Evolutionary conservation across 345 rosid species (phyloP).

Genomic region (Hypericum perforatum): DNA sequence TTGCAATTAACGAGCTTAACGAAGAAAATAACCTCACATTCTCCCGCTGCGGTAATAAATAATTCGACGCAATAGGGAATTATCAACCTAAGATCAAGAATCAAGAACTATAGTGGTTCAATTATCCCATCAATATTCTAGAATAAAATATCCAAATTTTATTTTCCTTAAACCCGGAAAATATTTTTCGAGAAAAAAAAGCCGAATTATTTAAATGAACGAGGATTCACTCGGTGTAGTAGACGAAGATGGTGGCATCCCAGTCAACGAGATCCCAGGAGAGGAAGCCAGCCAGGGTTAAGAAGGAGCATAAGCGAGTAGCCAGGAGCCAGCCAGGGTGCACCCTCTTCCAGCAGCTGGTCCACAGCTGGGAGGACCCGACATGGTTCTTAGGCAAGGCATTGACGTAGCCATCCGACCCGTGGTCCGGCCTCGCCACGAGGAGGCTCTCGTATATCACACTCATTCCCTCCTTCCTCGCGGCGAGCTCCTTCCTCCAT

Average conservation of each 20-base stretch:
- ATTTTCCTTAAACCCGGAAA: too few relatives aligned
- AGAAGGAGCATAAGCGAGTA: constrained; percentile 52
- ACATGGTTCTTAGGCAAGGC: constrained; percentile 29
- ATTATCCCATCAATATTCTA: too few relatives aligned
- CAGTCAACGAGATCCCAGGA: constrained; percentile 49
- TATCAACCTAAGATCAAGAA: too few relatives aligned
- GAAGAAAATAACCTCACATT: too few relatives aligned
- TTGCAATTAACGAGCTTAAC: too few relatives aligned
- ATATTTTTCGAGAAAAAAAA: too few relatives aligned
- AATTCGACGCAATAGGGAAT: too few relatives aligned
- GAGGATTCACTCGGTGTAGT: constrained; percentile 69
- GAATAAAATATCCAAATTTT: too few relatives aligned
- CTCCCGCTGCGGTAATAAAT: too few relatives aligned
- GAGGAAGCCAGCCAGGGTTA: constrained; percentile 46
- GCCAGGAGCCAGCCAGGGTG: constrained; percentile 79
- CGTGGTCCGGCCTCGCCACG: constrained; percentile 18
- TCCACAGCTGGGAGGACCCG: constrained; percentile 52
- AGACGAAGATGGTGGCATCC: constrained; percentile 44
- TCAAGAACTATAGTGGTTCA: too few relatives aligned
- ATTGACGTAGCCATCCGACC: constrained; percentile 15
- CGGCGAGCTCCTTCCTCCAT: constrained; percentile 38
- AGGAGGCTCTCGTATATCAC: constrained; percentile 38
- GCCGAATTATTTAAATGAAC: neutral
- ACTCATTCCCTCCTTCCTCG: constrained; percentile 16
- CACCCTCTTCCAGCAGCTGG: constrained; percentile 67